Conservation (phyloP, 2,329 filamentous ascomycete species). For the Phyllosticta paracitricarpa region DNA sequence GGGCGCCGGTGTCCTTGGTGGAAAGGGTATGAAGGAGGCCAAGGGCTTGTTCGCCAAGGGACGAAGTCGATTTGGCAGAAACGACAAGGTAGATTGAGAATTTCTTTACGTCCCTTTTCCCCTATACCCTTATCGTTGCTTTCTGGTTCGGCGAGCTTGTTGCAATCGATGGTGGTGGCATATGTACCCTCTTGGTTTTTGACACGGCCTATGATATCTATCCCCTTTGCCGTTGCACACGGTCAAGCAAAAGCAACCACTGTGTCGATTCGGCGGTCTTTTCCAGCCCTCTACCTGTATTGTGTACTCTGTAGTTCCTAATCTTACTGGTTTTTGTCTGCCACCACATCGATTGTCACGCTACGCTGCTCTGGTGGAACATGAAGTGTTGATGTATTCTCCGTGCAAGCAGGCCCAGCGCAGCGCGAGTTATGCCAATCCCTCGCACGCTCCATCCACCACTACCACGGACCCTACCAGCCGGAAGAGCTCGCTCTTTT, state of each 20-base stretch:
- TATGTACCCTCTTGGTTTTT: not conserved
- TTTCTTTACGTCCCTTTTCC: constrained; percentile 25
- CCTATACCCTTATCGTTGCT: constrained; percentile 11
- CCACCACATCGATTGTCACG: constrained; percentile 1
- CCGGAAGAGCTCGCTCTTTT: not conserved
- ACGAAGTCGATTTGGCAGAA: constrained; percentile 66
- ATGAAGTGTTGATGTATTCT: constrained; percentile 9
- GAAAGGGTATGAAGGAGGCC: constrained; percentile 66
- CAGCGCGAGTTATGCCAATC: not conserved
- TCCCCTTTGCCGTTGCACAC: not conserved
- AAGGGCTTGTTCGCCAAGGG: constrained; percentile 89
- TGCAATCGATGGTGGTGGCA: not conserved
- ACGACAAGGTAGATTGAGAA: constrained; percentile 74
- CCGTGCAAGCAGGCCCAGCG: constrained; percentile 5
- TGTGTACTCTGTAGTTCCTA: constrained; percentile 9
- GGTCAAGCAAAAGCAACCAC: constrained; percentile 1
- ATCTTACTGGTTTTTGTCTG: constrained; percentile 8
- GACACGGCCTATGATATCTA: not conserved
- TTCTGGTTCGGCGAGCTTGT: not conserved
- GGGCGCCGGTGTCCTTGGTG: constrained; percentile 61
- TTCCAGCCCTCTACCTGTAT: constrained; percentile 1
- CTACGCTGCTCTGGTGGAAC: not conserved
- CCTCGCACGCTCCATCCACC: not conserved
- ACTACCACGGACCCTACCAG: not conserved
- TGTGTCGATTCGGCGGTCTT: constrained; percentile 7